Base-by-base conservation (phyloP, 2,329 filamentous ascomycete genomes). In the Xylaria digitata region DNA sequence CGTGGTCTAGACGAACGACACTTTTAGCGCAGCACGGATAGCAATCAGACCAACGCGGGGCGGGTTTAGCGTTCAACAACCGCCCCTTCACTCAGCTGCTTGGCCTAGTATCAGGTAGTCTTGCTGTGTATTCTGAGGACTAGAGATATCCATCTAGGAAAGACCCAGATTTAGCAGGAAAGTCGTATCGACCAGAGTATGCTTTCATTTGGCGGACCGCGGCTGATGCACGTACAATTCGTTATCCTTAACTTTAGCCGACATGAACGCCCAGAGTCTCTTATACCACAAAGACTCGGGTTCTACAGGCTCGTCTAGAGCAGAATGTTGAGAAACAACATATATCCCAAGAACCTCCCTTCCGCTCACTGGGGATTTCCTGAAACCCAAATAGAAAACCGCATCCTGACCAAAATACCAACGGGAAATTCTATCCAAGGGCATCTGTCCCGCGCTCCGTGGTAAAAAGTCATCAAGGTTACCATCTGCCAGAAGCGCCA, bases 361-460 rank as follows among this genome's bases (percentile, higher is more conserved):
- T 23, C 60, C 42, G 8, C 34, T 45, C 3, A 19, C 34, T 30
- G 40, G 50, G 1, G 42, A 56, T 15, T 56, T 49, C 43, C 50
- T 55, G 46, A 30, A 48, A 9, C 60, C 60, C 40, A 55, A 42
- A 15, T 37, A 49, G 60, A 56, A 62, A 26, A 46, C 30, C 26
- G 60, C 60, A 37, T 56, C 30, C 23, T 56, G 50, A 19, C 60
- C 60, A 26, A 62, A 62, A 56, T 56, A 49, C 60, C 52, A 55
- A 23, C 52, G 49, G 17, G 60, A 62, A n/a, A 62, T 46, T 6
- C 56, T 4, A 23, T 48, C 8, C 60, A 62, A 30, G 5, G 50
- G 26, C 60, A 62, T 62, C 6, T 34, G 59, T 21, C 8, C 42
- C 6, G 60, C 30, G 26, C 56, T 56, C 6, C 3, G 40, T 30